Evolutionary conservation across 2,329 filamentous ascomycete species (phyloP), one percentile per base, ranked within the genome.

Genomic region (Acarospora socialis): DNA sequence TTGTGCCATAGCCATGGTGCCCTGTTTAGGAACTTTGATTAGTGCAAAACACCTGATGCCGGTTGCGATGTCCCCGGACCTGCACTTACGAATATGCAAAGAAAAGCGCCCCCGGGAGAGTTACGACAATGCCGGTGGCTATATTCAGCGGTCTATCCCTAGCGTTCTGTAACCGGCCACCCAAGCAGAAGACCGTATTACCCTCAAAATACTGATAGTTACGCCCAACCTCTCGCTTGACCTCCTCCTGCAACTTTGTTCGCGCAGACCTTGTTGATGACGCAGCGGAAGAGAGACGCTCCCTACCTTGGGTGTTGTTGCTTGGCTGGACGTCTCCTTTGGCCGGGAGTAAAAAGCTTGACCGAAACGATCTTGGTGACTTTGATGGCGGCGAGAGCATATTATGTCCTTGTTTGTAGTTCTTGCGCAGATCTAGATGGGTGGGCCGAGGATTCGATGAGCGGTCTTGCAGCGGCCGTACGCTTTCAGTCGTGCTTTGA

Each of bases 121-220:
- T 54, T n/a, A 92, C 70, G 18, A 93, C 61, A 30, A 83, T 55
- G 2, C 78, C 84, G 1, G 90, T 98, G 8, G 76, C 77, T 45
- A 94, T 69, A 46, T 94, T 95, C 50, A 98, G 75, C 2, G 90
- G 90, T 41, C 77, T 72, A 45, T 92, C 80, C 44, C 74, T 73
- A 21, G 90, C 79, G 54, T 95, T 94, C 50, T 94, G 82, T 38
- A 90, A 65, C 37, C 90, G 71, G 5, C 90, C 90, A 20, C 81
- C 79, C 37, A 81, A 66, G 53, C 76, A 93, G 51, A 98, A 98
- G 15, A 84, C 64, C 0, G 83, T 93, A 50, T 95, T 98, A 27
- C 90, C 90, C 26, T 81, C 72, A 48, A 94, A 95, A 53, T 93
- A 93, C 52, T 95, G 73, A 55, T 87, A 80, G 46, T 94, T 93